Conservation (phyloP, 768 basidiomycete species). For the Tulasnella sp. region DNA sequence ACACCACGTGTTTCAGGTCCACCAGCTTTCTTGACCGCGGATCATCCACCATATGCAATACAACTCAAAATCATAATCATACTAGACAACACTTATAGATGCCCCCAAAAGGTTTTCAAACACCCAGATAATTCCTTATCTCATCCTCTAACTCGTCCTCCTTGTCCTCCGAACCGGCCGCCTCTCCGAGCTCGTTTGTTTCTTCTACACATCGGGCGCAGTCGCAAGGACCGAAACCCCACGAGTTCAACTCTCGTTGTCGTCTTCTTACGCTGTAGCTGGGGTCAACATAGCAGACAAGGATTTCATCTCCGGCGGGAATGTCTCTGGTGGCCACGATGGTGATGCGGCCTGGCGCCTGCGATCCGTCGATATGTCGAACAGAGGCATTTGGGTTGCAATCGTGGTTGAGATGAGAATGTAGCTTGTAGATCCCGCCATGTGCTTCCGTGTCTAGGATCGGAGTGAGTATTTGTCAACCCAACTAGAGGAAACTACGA, state of each 20-base stretch:
- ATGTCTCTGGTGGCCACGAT: conserved; percentile 56
- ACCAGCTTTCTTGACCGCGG: no score
- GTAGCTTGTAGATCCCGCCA: conserved; percentile 73
- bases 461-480: not conserved
- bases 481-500: conserved; percentile 24
- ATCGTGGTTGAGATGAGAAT: conserved; percentile 79
- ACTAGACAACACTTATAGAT: no score
- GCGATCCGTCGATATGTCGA: conserved; percentile 58
- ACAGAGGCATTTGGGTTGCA: conserved; percentile 72
- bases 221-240: conserved; percentile 62
- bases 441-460: conserved; percentile 64
- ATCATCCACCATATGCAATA: no score
- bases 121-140: conserved; percentile 19
- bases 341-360: conserved; percentile 60
- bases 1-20: no score
- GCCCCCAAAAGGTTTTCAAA: conserved; percentile 12
- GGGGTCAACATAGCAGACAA: conserved; percentile 70
- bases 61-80: no score
- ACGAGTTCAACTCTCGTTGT: conserved; percentile 40
- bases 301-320: conserved; percentile 56
- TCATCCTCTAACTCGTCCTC: conserved; percentile 18
- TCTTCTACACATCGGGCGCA: conserved; percentile 61
- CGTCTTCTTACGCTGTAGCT: conserved; percentile 20
- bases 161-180: not conserved
- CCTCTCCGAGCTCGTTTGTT: conserved; percentile 11